Conservation (phyloP, 2,329 filamentous ascomycete species). For the Neofusicoccum ribis region DNA sequence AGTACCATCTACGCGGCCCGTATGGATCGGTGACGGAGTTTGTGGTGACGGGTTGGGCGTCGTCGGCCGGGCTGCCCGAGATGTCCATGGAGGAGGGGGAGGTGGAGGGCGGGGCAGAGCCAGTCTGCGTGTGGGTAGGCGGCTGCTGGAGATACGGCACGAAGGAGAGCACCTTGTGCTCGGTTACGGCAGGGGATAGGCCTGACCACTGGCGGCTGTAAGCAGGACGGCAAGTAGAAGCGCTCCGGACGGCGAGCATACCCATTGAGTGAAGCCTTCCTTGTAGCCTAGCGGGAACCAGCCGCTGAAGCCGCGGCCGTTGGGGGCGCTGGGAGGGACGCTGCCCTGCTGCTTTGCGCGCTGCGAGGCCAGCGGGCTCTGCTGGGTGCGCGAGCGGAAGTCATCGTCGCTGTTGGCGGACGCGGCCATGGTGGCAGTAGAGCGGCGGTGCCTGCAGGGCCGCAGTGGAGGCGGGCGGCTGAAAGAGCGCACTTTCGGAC, state of each 20-base stretch:
- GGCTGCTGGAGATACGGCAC: conserved; percentile 78
- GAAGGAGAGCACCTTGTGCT: conserved; percentile 83
- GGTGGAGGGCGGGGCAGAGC: conserved; percentile 50
- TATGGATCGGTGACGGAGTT: conserved; percentile 66
- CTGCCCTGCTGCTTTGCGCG: conserved; percentile 41
- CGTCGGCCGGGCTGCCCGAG: conserved; percentile 34
- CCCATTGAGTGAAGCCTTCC: conserved; percentile 90
- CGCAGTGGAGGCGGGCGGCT: background rate
- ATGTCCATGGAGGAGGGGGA: conserved; percentile 43
- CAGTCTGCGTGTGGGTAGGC: conserved; percentile 67
- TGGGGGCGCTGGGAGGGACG: conserved; percentile 28
- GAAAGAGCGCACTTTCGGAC: background rate
- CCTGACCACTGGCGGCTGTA: conserved; percentile 69
- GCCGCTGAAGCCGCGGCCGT: conserved; percentile 37
- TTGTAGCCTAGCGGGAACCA: conserved; percentile 90
- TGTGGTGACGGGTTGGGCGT: conserved; percentile 47
- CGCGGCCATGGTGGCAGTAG: conserved; percentile 16
- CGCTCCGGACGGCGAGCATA: conserved; percentile 44
- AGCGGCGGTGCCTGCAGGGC: background rate
- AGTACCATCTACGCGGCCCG: conserved; percentile 82
- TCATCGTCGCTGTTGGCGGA: conserved; percentile 12
- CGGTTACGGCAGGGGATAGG: conserved; percentile 77
- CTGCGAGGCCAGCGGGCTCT: conserved; percentile 51
- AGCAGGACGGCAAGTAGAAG: no score
- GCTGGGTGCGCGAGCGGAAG: conserved; percentile 34